Base-by-base conservation (phyloP, 306 rosid species). In the Gleditsia sinensis region DNA sequence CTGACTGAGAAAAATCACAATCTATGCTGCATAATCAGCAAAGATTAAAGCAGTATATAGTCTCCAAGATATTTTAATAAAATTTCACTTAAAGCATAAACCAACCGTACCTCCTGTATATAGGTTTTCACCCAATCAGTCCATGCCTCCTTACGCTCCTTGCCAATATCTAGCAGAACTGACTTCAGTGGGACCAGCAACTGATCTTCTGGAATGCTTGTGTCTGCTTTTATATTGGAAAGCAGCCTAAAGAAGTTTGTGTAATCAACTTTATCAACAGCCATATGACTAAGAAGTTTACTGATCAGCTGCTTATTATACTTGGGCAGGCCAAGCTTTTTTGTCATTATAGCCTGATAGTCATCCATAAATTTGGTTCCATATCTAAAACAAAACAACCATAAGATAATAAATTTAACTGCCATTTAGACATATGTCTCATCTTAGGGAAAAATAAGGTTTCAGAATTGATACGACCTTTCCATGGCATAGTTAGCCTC, bases 111-210 rank as follows among this genome's bases (percentile, higher is more conserved):
- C 98, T 95, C 99, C 27, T 87, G 91, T 39, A 87, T 85, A 61
- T 92, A 95, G 64, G 79, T 32, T 85, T 86, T 90, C 80, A 92
- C 87, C 99, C 98, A 95, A 74, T 82, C 85, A 63, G 83, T 84
- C 99, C 99, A 95, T 11, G 99, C 95, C 78, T 87, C 99, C 84
- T 87, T 92, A 19, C 96, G 93, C 85, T 95, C 99, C 85, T 88
- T 78, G 65, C 99, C 99, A n/a, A 95, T 95, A 81, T 95, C 99
- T 78, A 95, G 82, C 60, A 92, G 86, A 64, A 83, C 97, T 43
- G 97, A 91, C 87, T 88, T 95, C 59, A 92, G 83, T 53, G 99
- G 98, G 58, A 88, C 81, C 83, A 94, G 75, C 84, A 95, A 80
- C 79, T 88, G 94, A 45, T 82, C 93, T 72, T 90, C 98, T 5